phyloP scores from a whole-genome alignment of 352 stramenopile species.

The Globisporangium acanthophoron region DNA sequence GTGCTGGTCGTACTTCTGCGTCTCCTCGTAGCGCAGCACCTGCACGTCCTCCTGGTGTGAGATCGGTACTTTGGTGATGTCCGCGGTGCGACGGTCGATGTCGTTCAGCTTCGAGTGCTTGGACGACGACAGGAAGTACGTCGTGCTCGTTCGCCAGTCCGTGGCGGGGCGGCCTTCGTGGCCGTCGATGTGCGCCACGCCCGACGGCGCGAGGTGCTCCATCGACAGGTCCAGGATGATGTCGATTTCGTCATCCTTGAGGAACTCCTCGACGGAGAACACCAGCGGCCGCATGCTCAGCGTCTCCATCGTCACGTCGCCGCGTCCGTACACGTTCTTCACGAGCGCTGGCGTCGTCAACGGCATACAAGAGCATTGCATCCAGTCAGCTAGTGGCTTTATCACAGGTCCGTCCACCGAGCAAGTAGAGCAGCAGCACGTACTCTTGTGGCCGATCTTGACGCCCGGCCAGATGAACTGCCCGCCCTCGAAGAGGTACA shows the following conservation, averaged over 20 bases:
- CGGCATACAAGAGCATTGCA: neutral
- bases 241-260: constrained; percentile 73
- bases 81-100: constrained; percentile 58
- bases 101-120: constrained; percentile 31
- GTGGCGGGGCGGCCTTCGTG: constrained; percentile 58
- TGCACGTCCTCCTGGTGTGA: constrained; percentile 64
- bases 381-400: neutral
- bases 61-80: constrained; percentile 55
- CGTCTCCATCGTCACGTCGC: constrained; percentile 50
- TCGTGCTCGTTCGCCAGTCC: constrained; percentile 76
- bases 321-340: constrained; percentile 33
- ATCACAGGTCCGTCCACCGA: neutral
- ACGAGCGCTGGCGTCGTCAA: constrained; percentile 19
- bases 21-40: constrained; percentile 63
- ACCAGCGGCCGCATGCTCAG: constrained; percentile 63
- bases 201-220: constrained; percentile 52
- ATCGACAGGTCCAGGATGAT: constrained; percentile 64
- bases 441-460: constrained; percentile 61
- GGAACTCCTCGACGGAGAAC: constrained; percentile 68
- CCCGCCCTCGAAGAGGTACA: constrained; percentile 70
- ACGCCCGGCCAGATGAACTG: constrained; percentile 76
- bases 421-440: constrained; percentile 1
- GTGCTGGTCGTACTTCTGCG: constrained; percentile 77
- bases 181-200: constrained; percentile 53
- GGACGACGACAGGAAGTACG: constrained; percentile 60